Evolutionary conservation across 345 rosid genomes (phyloP).

Genomic region (Alliaria petiolata): DNA sequence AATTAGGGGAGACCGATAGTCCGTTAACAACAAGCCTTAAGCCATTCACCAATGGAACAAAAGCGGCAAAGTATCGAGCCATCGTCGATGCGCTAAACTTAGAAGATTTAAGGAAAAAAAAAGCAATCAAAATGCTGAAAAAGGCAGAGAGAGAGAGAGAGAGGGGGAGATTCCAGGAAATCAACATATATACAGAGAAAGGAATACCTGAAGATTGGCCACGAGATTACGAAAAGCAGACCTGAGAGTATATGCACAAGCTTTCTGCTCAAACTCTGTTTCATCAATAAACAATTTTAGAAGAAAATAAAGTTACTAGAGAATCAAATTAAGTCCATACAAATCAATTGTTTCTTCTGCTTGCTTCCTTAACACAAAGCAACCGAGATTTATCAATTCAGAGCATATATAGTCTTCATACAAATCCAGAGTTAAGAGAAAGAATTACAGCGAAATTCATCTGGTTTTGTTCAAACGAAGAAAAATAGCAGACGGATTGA

Average conservation of each 20-base stretch:
- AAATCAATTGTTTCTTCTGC: neutral
- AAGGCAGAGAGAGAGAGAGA: neutral
- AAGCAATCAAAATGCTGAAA: slow-evolving; percentile 15
- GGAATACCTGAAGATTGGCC: slow-evolving; percentile 86
- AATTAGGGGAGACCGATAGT: slow-evolving; percentile 46
- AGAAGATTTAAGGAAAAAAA: slow-evolving; percentile 14
- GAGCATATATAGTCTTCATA: neutral
- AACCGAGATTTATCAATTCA: neutral
- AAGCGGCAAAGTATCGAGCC: slow-evolving; percentile 77
- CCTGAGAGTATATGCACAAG: slow-evolving; percentile 84
- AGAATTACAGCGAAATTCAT: neutral
- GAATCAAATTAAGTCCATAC: neutral
- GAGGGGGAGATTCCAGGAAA: neutral
- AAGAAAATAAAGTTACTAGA: neutral
- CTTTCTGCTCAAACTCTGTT: slow-evolving; percentile 79
- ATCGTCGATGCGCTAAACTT: slow-evolving; percentile 60
- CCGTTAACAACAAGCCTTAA: slow-evolving; percentile 66
- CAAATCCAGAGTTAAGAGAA: neutral
- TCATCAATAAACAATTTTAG: neutral
- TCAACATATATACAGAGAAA: neutral
- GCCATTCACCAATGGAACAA: slow-evolving; percentile 73
- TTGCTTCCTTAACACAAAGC: neutral
- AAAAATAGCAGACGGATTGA: no score
- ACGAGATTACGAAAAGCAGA: slow-evolving; percentile 56
- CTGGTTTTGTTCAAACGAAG: neutral